Evolutionary conservation across 768 basidiomycete genomes (phyloP).

Genomic region (Psilocybe sp.): DNA sequence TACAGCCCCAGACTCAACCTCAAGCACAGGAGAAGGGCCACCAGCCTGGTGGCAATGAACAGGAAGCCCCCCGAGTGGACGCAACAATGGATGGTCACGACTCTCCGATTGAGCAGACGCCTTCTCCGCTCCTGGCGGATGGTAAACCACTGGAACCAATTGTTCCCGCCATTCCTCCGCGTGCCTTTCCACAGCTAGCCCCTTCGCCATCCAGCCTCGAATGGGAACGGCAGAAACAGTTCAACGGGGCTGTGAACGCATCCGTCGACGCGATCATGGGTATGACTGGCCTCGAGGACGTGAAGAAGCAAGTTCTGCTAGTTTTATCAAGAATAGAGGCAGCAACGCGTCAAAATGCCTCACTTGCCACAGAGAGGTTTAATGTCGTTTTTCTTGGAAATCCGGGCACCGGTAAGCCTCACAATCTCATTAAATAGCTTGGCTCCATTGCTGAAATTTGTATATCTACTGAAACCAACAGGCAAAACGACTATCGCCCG

Average conservation of each 20-base stretch:
- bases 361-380: slow-evolving; percentile 54
- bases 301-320: slow-evolving; percentile 56
- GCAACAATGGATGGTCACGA: too few relatives aligned
- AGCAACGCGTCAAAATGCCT: slow-evolving; percentile 47
- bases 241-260: slow-evolving; percentile 48
- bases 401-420: slow-evolving; percentile 63
- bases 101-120: not conserved
- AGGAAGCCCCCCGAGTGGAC: too few relatives aligned
- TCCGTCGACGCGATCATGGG: slow-evolving; percentile 67
- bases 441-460: not conserved
- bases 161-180: not conserved
- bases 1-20: too few relatives aligned
- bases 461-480: not conserved
- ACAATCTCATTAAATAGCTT: not conserved
- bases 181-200: slow-evolving; percentile 8
- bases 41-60: too few relatives aligned
- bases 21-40: too few relatives aligned
- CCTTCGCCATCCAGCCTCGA: slow-evolving; percentile 38
- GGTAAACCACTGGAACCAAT: not conserved
- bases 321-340: slow-evolving; percentile 61
- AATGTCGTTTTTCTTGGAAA: slow-evolving; percentile 67
- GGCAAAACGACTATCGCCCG: slow-evolving; percentile 59
- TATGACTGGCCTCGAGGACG: slow-evolving; percentile 66
- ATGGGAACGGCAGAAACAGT: slow-evolving; percentile 58
- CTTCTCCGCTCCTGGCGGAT: not conserved